Conservation (phyloP, 306 rosid species). For the Fragaria iinumae region DNA sequence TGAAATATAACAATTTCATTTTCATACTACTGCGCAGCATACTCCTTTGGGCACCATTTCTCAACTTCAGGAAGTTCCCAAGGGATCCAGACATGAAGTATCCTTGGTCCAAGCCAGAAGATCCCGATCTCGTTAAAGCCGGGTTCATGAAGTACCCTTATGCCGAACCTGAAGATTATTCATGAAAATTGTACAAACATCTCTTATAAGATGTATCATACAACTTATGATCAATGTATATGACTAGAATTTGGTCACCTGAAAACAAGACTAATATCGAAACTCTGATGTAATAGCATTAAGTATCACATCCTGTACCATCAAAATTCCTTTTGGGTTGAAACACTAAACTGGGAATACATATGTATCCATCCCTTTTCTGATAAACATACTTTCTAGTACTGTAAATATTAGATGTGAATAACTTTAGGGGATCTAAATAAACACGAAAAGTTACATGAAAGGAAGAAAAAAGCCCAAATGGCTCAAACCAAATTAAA, state of each 20-base stretch:
- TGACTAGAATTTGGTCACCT: background rate
- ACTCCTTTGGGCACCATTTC: constrained; percentile 90
- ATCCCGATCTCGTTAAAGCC: constrained; percentile 54
- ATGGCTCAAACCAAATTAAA: constrained; percentile 45
- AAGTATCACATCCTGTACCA: constrained; percentile 12
- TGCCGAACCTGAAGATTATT: constrained; percentile 74
- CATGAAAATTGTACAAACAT: constrained; percentile 25
- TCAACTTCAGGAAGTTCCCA: constrained; percentile 92
- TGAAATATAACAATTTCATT: background rate
- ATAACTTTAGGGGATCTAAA: constrained; percentile 17
- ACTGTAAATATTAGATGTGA: constrained; percentile 35
- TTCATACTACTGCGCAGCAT: constrained; percentile 43
- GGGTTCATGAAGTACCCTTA: constrained; percentile 58
- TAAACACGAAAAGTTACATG: constrained; percentile 5
- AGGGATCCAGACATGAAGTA: constrained; percentile 75
- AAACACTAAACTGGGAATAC: constrained; percentile 43
- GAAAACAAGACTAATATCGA: background rate
- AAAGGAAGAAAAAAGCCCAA: constrained; percentile 24
- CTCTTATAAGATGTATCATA: background rate
- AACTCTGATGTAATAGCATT: background rate
- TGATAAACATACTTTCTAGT: constrained; percentile 33
- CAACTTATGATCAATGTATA: background rate
- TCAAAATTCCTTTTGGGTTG: constrained; percentile 37
- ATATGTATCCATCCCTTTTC: constrained; percentile 43
- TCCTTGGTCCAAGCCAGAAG: constrained; percentile 82